phyloP scores from a whole-genome alignment of 1,284 basidiomycete species.

The Rhodotorula sp. region DNA sequence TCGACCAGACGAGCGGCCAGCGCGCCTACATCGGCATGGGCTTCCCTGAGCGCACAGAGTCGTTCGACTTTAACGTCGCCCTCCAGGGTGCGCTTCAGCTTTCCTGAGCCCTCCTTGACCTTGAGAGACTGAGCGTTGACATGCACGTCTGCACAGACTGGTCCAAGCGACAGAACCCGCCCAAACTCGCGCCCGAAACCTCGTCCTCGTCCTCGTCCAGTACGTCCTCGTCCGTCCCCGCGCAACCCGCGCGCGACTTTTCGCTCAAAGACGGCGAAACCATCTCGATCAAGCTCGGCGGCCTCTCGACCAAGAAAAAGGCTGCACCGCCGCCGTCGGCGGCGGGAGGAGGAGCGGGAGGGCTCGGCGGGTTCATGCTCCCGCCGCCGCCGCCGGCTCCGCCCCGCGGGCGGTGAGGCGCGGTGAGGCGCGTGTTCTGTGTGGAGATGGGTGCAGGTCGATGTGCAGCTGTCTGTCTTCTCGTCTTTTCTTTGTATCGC shows the following conservation, averaged over 20 bases:
- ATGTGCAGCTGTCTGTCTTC: too few relatives aligned
- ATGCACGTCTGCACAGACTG: constrained; percentile 23
- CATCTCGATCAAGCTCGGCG: constrained; percentile 86
- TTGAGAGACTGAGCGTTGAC: not conserved
- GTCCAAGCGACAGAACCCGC: constrained; percentile 52
- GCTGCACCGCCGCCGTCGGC: constrained; percentile 5
- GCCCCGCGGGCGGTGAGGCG: constrained; percentile 2
- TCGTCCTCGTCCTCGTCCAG: constrained; percentile 48
- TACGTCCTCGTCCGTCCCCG: constrained; percentile 55
- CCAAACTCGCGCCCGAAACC: constrained; percentile 44
- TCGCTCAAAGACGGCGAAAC: constrained; percentile 95
- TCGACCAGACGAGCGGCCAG: constrained; percentile 29
- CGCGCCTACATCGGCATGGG: constrained; percentile 78
- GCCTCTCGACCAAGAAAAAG: constrained; percentile 56
- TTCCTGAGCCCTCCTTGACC: too few relatives aligned
- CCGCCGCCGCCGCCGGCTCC: constrained; percentile 43
- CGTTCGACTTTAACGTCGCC: constrained; percentile 94
- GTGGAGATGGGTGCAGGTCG: not conserved
- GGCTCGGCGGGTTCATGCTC: constrained; percentile 37
- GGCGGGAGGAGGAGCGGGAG: constrained; percentile 6
- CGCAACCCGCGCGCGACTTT: constrained; percentile 83
- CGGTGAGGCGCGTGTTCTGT: not conserved
- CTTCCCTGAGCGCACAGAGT: constrained; percentile 84
- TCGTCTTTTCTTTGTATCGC: not conserved
- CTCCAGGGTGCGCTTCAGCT: constrained; percentile 76